Base-by-base conservation (phyloP, 1,284 basidiomycete genomes). In the Fomitopsis palustris region DNA sequence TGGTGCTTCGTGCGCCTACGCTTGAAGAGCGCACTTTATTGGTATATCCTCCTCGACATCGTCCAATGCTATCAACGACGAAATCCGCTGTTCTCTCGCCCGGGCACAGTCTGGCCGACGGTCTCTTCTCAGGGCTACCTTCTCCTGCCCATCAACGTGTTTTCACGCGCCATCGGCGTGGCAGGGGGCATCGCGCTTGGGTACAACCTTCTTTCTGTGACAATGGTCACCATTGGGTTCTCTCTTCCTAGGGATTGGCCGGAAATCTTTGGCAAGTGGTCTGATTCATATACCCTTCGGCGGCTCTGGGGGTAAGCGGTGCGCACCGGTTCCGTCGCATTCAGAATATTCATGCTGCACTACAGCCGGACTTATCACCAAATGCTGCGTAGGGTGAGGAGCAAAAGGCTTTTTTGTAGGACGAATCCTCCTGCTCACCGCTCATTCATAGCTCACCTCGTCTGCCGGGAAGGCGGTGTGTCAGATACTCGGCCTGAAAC, bases 221-320 rank as follows among this genome's bases (percentile, higher is more conserved):
- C 67, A 9, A 55, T 54, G 29, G 73, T 76, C 10, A 69, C 60
- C 6, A 39, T 68, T 0, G 65, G 67, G 1, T 27, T 69, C 0
- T 64, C 64, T 17, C 57, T 67, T 23, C 71, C 75, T 0, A 59
- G 59, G 17, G 67, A 71, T 37, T 77, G 75, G 73, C 75, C 75
- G 1, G 68, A 69, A 27, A 21, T 69, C 2, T 76, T 70, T 59
- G 74, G 77, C 12, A 49, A 27, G 17, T 73, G 69, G 71, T 61
- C 61, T 3, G 73, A 75, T 35, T 69, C 73, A 1, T 76, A 74
- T 58, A 75, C 74, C 7, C 59, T 77, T 4, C 67, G 74, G 25
- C 67, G 67, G 9, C 67, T 75, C 47, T 77, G 76, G 75, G 72
- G 74, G 75, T 76, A 45, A 49, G 72, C 66, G 7, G 8, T 19